Conservation (phyloP, 1,284 basidiomycete genomes). For the Boletus smithii region DNA sequence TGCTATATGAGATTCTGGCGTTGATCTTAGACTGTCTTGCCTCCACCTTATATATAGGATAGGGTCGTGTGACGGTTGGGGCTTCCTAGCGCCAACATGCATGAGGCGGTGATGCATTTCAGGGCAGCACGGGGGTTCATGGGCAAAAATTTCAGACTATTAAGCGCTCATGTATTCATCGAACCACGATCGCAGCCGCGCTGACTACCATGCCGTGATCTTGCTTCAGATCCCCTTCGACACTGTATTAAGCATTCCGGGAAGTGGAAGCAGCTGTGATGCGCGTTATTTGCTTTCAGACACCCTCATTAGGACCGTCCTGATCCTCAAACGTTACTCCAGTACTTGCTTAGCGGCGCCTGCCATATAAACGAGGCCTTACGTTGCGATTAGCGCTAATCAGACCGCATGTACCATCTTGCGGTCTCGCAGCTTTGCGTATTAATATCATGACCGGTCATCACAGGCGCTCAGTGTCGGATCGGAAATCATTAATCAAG, state of each 20-base stretch:
- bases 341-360: neutral
- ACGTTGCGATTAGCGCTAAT: constrained; percentile 3
- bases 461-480: neutral
- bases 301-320: constrained; percentile 2
- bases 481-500: neutral
- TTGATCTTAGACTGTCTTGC: neutral
- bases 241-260: neutral
- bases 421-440: neutral
- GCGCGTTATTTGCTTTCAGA: neutral
- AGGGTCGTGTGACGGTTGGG: neutral
- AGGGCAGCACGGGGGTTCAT: neutral
- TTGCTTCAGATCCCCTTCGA: neutral
- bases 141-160: neutral
- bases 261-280: neutral
- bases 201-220: constrained; percentile 15
- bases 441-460: neutral
- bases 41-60: constrained; percentile 18
- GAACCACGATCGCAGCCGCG: neutral
- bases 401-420: neutral
- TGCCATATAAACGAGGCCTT: neutral
- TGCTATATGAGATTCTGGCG: neutral
- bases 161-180: constrained; percentile 10
- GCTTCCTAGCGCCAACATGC: constrained; percentile 7
- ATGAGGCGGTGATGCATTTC: neutral
- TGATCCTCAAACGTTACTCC: neutral